Base-by-base conservation (phyloP, 768 basidiomycete species). In the Tricholoma terreum region DNA sequence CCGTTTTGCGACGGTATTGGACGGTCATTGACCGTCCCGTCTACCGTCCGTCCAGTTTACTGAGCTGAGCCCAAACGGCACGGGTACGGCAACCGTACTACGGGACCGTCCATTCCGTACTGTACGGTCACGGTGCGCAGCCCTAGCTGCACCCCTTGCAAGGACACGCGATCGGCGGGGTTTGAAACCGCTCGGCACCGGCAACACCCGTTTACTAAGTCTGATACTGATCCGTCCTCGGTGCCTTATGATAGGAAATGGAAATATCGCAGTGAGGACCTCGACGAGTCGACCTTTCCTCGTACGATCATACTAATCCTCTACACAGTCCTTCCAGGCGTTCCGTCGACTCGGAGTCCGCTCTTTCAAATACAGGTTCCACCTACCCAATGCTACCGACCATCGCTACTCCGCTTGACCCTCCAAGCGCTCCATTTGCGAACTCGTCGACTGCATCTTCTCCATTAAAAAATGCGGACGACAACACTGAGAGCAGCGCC, bases 311-410 rank as follows among this genome's bases (percentile, higher is more conserved):
- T 10, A n/a, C 12, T 27, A 31, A 30, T 49, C 27, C n/a, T 17
- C 17, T 10, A 5, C 7, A 30, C 55, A 67, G 65, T 22, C 55
- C 45, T 34, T 65, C 60, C 27, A 65, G 65, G 42, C 59, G 57
- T n/a, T 63, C 63, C 36, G 63, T 61, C 34, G n/a, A 63, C 42
- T 59, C 65, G n/a, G 48, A 61, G 34, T 67, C 65, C 42, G 63
- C 62, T 33, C 56, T 57, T 15, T 66, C 65, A 33, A 63, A 64
- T 56, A 55, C 61, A 33, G 59, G 56, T 17, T 64, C 63, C 2
- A 65, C 61, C 21, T 57, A 56, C 27, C 65, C 63, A 36, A 67
- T 67, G 60, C 54, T 63, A 15, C 42, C 54, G 12, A 52, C 55
- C 17, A 61, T 56, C 58, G 45, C 30, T 15, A 40, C 49, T 15